phyloP scores from a whole-genome alignment of 2,329 filamentous ascomycete genomes.

The Fusarium sp. region DNA sequence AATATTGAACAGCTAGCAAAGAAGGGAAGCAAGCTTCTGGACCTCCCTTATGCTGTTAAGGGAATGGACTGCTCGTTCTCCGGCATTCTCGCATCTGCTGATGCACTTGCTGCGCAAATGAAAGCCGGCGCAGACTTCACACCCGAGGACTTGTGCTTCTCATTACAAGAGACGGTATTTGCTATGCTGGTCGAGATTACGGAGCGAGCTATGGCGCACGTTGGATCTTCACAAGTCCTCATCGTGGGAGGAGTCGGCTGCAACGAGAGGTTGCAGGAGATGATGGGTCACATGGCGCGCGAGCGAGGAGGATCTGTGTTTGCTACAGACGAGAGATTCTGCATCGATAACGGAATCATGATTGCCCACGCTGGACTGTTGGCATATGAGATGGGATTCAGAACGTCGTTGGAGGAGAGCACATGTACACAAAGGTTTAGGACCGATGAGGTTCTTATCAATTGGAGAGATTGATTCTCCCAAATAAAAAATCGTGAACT shows the following conservation, averaged over 20 bases:
- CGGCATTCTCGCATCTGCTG: conserved; percentile 86
- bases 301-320: conserved; percentile 91
- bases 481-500: not conserved
- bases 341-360: conserved; percentile 99
- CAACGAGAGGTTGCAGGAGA: conserved; percentile 93
- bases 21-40: conserved; percentile 78
- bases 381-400: conserved; percentile 84
- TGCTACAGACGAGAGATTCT: conserved; percentile 96
- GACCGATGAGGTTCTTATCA: conserved; percentile 83
- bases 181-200: conserved; percentile 99
- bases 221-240: conserved; percentile 88
- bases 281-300: conserved; percentile 97
- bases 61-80: conserved; percentile 99
- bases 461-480: conserved; percentile 74
- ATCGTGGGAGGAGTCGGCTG: conserved; percentile 97
- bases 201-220: conserved; percentile 97
- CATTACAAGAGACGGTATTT: conserved; percentile 92
- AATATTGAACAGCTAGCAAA: conserved; percentile 96
- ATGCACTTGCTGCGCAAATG: conserved; percentile 80
- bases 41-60: conserved; percentile 95
- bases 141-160: conserved; percentile 89
- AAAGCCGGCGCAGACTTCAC: conserved; percentile 70
- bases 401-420: conserved; percentile 81
- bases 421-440: conserved; percentile 87
- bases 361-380: conserved; percentile 95